These are phyloP conservation scores for Aspergillus sp. DNA, from an alignment of 2,329 filamentous ascomycete species.

Conservation along the genomic window DNA sequence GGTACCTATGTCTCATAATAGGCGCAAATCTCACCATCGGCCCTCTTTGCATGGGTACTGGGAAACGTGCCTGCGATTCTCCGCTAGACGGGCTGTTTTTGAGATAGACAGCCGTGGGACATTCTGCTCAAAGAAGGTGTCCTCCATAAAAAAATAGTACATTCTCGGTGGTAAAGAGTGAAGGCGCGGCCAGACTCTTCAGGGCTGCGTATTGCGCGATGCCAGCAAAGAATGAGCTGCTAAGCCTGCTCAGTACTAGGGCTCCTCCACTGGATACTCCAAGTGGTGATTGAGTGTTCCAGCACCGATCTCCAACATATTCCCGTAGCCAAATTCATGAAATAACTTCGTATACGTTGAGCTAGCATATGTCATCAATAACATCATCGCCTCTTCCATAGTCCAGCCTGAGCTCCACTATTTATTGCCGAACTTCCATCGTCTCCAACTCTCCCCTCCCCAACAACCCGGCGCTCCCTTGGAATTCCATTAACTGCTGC, in stretches of 20 bases:
- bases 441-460: not conserved
- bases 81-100: not conserved
- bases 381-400: not conserved
- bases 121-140: no score
- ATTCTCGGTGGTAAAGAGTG: no score
- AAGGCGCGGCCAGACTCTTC: not conserved
- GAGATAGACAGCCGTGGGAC: not conserved
- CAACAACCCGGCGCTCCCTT: not conserved
- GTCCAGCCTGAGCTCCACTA: not conserved
- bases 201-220: not conserved
- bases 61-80: not conserved
- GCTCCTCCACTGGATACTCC: not conserved
- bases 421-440: not conserved
- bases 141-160: not conserved
- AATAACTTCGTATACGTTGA: no score
- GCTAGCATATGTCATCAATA: no score
- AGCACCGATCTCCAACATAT: not conserved
- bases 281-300: not conserved
- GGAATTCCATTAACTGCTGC: no score
- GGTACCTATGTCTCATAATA: not conserved
- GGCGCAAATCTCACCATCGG: not conserved
- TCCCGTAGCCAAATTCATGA: not conserved
- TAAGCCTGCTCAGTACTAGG: not conserved
- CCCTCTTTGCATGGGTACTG: not conserved
- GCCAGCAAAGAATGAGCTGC: not conserved